phyloP scores from a whole-genome alignment of 2,329 filamentous ascomycete genomes.

The Immersiporthe knoxdaviesiana region DNA sequence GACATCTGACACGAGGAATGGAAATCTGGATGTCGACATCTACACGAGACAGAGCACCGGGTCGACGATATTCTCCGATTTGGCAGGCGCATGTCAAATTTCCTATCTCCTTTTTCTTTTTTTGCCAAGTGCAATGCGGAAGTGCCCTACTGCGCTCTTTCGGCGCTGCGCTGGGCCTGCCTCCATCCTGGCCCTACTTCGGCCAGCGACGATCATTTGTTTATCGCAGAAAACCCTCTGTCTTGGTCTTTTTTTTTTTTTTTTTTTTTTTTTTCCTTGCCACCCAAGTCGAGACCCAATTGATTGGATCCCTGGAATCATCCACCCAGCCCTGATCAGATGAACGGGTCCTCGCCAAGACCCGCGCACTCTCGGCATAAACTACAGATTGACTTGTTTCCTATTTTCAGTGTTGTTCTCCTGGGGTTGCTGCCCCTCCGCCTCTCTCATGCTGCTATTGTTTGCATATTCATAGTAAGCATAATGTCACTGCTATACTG shows the following conservation, averaged over 20 bases:
- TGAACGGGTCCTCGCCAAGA: conserved; percentile 6
- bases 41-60: neutral
- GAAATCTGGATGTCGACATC: neutral
- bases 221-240: neutral
- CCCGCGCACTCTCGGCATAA: neutral
- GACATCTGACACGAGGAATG: too few relatives aligned
- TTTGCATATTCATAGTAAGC: neutral
- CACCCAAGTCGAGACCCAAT: neutral
- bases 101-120: neutral
- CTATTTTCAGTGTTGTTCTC: neutral
- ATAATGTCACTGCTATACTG: too few relatives aligned
- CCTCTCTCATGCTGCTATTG: neutral
- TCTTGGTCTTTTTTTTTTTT: neutral
- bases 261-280: neutral
- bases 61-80: neutral
- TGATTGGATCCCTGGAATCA: neutral
- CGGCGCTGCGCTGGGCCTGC: neutral
- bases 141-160: neutral
- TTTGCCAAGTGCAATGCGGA: neutral
- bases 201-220: conserved; percentile 1
- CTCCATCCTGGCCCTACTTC: neutral
- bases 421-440: neutral
- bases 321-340: neutral
- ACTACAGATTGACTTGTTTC: neutral
- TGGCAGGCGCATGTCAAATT: neutral